Percentiles rank a stretch among this genome's conserved stretches.
These are phyloP conservation scores for Gossypium raimondii DNA, from an alignment of 345 rosid genomes.

Conservation along the genomic window DNA sequence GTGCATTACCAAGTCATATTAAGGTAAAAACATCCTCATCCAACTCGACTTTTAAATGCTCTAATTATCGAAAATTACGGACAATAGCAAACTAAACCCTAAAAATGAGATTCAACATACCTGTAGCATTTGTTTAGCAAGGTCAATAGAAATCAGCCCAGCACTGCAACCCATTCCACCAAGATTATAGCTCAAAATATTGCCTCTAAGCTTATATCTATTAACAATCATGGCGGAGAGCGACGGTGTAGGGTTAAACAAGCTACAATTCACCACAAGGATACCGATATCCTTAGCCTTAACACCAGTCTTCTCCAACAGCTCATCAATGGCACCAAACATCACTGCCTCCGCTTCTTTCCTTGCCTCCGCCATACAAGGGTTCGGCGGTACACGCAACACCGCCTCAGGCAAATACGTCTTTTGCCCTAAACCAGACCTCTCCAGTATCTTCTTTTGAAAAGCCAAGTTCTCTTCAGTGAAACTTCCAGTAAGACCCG, in stretches of 20 bases:
- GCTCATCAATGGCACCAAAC: conserved; percentile 25
- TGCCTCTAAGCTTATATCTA: conserved; percentile 41
- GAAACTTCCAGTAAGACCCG: conserved; percentile 7
- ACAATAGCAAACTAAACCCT: background rate
- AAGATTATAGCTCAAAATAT: conserved; percentile 45
- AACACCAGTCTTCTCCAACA: conserved; percentile 32
- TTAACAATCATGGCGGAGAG: conserved; percentile 44
- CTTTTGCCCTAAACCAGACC: conserved; percentile 35
- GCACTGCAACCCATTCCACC: conserved; percentile 74
- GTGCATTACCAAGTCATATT: background rate
- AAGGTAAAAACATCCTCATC: no score
- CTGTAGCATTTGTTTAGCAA: conserved; percentile 51
- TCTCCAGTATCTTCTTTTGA: conserved; percentile 30
- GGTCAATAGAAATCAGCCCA: conserved; percentile 51
- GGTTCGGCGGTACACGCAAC: conserved; percentile 34
- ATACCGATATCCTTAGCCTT: conserved; percentile 38
- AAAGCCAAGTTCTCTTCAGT: conserved; percentile 26
- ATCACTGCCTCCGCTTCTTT: conserved; percentile 28
- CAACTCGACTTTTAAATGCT: no score
- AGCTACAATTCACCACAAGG: conserved; percentile 46
- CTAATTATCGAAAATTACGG: background rate
- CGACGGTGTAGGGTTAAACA: conserved; percentile 54
- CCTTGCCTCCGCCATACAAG: conserved; percentile 27
- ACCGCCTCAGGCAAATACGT: conserved; percentile 34
- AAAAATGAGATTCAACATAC: background rate